A percentile compares a stretch with the other conserved stretches of the same genome.
Conservation (phyloP, 352 stramenopile species). For the Phytophthora foliorum region DNA sequence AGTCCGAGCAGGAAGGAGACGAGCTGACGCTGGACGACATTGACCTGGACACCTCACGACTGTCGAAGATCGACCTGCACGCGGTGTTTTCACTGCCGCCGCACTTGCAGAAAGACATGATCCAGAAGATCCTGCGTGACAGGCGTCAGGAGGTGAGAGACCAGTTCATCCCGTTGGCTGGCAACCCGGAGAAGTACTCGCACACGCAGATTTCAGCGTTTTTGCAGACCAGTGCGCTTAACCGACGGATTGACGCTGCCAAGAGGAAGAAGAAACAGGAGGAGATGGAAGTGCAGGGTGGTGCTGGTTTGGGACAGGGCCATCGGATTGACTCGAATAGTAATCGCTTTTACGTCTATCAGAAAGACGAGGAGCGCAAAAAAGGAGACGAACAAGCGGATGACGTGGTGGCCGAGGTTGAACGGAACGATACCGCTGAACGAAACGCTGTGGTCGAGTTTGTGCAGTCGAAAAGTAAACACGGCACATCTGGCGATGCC, state of each 20-base stretch:
- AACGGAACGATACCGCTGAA: slow-evolving; percentile 25
- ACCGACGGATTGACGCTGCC: slow-evolving; percentile 77
- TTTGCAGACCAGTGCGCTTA: slow-evolving; percentile 92
- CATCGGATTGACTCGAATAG: slow-evolving; percentile 86
- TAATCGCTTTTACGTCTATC: slow-evolving; percentile 79
- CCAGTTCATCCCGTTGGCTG: slow-evolving; percentile 96
- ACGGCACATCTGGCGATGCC: slow-evolving; percentile 36
- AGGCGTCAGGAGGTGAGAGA: slow-evolving; percentile 91
- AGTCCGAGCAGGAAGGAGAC: slow-evolving; percentile 32
- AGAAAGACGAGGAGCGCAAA: slow-evolving; percentile 44
- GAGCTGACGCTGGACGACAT: slow-evolving; percentile 75
- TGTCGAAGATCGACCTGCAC: slow-evolving; percentile 85
- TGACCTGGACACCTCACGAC: slow-evolving; percentile 57
- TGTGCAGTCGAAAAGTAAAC: slow-evolving; percentile 13
- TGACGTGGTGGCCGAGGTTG: slow-evolving; percentile 44
- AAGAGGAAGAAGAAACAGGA: slow-evolving; percentile 66
- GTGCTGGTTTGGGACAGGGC: slow-evolving; percentile 42
- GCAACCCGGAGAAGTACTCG: slow-evolving; percentile 95
- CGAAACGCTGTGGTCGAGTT: slow-evolving; percentile 3
- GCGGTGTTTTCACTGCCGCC: slow-evolving; percentile 91
- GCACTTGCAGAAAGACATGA: slow-evolving; percentile 93
- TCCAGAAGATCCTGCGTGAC: slow-evolving; percentile 91
- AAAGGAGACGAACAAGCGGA: slow-evolving; percentile 30
- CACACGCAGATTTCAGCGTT: slow-evolving; percentile 97
- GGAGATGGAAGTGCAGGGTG: slow-evolving; percentile 53